A percentile compares a stretch with the other conserved stretches of the same genome.
Conservation (phyloP, 352 stramenopile genomes). For the Pythium dissotocum region DNA sequence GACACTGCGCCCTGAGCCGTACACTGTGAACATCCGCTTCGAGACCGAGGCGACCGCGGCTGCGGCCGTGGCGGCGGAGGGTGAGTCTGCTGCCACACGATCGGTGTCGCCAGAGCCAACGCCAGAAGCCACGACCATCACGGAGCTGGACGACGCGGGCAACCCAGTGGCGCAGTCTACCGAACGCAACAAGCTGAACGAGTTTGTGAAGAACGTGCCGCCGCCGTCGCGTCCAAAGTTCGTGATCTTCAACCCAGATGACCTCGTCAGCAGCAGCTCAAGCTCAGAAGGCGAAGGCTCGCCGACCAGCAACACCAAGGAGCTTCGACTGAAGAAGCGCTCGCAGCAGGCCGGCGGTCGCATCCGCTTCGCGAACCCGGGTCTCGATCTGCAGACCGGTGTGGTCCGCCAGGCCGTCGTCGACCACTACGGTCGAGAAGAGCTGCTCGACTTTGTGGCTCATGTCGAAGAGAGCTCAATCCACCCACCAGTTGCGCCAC, state of each 20-base stretch:
- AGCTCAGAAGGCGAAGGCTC: slow-evolving; percentile 17
- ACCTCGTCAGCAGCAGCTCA: slow-evolving; percentile 32
- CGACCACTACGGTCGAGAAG: slow-evolving; percentile 31
- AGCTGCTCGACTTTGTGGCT: slow-evolving; percentile 30
- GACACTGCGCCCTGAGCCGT: slow-evolving; percentile 12
- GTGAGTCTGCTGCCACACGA: background rate
- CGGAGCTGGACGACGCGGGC: background rate
- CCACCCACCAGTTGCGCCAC: background rate
- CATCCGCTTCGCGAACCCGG: slow-evolving; percentile 17
- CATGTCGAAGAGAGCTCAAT: slow-evolving; percentile 17
- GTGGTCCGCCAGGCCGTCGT: slow-evolving; percentile 28
- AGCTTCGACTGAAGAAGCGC: slow-evolving; percentile 28
- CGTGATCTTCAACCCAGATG: slow-evolving; percentile 54
- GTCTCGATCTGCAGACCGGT: slow-evolving; percentile 26
- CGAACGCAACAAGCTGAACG: slow-evolving; percentile 39
- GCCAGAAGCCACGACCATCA: slow-evolving; percentile 20
- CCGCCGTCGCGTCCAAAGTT: slow-evolving; percentile 47
- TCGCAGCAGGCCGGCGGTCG: slow-evolving; percentile 8
- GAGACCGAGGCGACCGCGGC: slow-evolving; percentile 10
- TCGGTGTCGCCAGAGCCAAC: slow-evolving; percentile 25
- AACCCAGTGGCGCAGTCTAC: slow-evolving; percentile 5
- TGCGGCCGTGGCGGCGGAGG: slow-evolving; percentile 3
- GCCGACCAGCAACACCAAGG: slow-evolving; percentile 14
- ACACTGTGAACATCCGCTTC: slow-evolving; percentile 23
- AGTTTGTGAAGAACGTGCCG: slow-evolving; percentile 62